Conservation (phyloP, 352 stramenopile species). For the Phytophthora vignae region DNA sequence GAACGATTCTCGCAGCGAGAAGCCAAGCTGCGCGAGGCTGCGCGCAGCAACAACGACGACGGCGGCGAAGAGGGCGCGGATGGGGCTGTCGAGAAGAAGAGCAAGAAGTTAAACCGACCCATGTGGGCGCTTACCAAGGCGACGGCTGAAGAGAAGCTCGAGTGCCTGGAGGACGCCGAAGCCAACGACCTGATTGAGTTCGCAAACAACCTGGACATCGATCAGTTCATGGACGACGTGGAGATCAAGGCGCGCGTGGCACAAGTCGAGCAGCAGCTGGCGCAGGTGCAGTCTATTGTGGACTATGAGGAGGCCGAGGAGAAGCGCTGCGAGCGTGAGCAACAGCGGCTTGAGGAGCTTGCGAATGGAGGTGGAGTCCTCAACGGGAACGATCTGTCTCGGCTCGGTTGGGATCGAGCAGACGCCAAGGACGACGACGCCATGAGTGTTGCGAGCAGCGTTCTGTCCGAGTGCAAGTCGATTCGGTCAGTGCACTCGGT, state of each 20-base stretch:
- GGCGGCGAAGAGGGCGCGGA: slow-evolving; percentile 20
- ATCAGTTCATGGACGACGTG: slow-evolving; percentile 95
- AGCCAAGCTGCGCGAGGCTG: slow-evolving; percentile 74
- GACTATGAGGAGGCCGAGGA: slow-evolving; percentile 80
- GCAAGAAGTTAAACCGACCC: slow-evolving; percentile 59
- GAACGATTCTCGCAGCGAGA: slow-evolving; percentile 82
- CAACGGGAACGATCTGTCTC: slow-evolving; percentile 63
- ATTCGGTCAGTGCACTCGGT: slow-evolving; percentile 88
- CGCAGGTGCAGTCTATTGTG: slow-evolving; percentile 88
- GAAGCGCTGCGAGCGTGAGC: slow-evolving; percentile 84
- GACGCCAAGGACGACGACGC: slow-evolving; percentile 63
- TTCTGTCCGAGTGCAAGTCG: slow-evolving; percentile 90
- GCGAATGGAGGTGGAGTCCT: slow-evolving; percentile 43
- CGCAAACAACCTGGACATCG: slow-evolving; percentile 93
- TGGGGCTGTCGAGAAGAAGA: slow-evolving; percentile 30
- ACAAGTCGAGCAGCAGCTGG: slow-evolving; percentile 92
- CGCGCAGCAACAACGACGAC: slow-evolving; percentile 56
- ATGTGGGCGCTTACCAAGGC: slow-evolving; percentile 94
- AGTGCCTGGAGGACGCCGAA: slow-evolving; percentile 79
- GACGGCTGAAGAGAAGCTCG: slow-evolving; percentile 78
- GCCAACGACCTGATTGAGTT: slow-evolving; percentile 95
- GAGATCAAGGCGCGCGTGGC: slow-evolving; percentile 84
- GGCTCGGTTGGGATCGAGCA: slow-evolving; percentile 44
- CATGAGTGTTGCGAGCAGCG: slow-evolving; percentile 70
- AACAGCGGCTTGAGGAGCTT: slow-evolving; percentile 74